Conservation (phyloP, 2,329 filamentous ascomycete genomes). For the Aspergillus uvarum region DNA sequence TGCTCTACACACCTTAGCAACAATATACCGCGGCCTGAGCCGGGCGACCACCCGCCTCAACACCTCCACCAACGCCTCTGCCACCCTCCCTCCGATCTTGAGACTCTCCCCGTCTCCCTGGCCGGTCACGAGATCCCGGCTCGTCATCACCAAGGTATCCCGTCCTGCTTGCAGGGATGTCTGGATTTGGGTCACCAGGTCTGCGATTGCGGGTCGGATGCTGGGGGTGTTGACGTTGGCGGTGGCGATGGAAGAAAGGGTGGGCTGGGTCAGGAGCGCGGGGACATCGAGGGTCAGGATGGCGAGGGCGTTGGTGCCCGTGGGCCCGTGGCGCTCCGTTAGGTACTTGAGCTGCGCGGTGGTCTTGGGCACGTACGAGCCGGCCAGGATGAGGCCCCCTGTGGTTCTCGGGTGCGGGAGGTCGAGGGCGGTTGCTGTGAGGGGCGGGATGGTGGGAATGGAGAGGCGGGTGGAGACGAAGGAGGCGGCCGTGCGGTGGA, state of each 20-base stretch:
- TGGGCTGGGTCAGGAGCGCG: constrained; percentile 45
- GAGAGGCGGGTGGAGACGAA: constrained; percentile 54
- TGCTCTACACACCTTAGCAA: constrained; percentile 48
- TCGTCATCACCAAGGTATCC: constrained; percentile 62
- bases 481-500: constrained; percentile 50
- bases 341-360: constrained; percentile 54
- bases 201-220: constrained; percentile 7
- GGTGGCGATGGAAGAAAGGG: constrained; percentile 17
- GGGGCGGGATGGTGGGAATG: constrained; percentile 53
- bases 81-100: constrained; percentile 56
- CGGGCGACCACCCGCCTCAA: constrained; percentile 42
- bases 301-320: constrained; percentile 37
- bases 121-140: constrained; percentile 52
- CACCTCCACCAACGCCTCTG: constrained; percentile 53
- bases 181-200: constrained; percentile 39
- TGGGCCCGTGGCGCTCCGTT: constrained; percentile 36
- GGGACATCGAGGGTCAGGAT: constrained; percentile 52
- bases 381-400: constrained; percentile 57
- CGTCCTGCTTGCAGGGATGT: constrained; percentile 45
- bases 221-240: too few relatives aligned
- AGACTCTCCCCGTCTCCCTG: constrained; percentile 53
- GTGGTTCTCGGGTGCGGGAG: constrained; percentile 39
- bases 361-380: constrained; percentile 61
- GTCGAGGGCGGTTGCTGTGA: constrained; percentile 43
- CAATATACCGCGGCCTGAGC: constrained; percentile 55